Evolutionary conservation across 257 asterid species (phyloP), one percentile per base, ranked within the genome.

Genomic region (Voacanga thouarsii): DNA sequence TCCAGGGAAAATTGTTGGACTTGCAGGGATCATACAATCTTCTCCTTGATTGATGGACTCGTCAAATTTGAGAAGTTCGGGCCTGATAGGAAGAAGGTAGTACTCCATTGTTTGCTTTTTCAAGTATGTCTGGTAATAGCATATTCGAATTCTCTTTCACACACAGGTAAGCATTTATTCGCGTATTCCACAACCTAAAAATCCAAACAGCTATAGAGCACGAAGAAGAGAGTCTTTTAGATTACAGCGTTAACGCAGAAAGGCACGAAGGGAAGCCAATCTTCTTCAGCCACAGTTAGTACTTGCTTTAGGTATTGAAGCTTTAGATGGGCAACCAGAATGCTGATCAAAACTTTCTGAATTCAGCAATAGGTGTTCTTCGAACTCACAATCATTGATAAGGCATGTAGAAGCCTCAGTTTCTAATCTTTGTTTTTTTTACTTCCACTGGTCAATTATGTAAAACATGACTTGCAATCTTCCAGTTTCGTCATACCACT

Each of bases 1-100:
- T 82, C 96, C 98, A 24, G 99, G 99, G 68, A 95, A 91, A 70
- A 95, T 93, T 57, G 99, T 95, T 39, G 99, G 99, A 65, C 81
- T 94, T 11, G 98, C 61, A 90, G 88, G 87, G 92, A 95, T 83
- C 92, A 89, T 80, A 89, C 96, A 5, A 72, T 88, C 77, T 81
- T 85, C 81, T 75, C 84, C 10, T 79, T 83, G 79, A 79, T 85
- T 37, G 87, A 83, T 79, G 85, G 83, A 76, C 82, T 81, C 0
- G 82, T 78, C 75, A 85, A 83, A 72, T 93, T 95, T 53, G 98
- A 92, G 77, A 89, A 87, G 90, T 90, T 77, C 56, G 99, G 97
- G 67, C 97, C 97, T 24, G 98, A 89, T 75, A 87, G 77, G 87
- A 90, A 89, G 82, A 91, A 93, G 91, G 97, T 88, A 53, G 9